phyloP scores from a whole-genome alignment of 1,284 basidiomycete genomes.

The Gymnopus androsaceus region DNA sequence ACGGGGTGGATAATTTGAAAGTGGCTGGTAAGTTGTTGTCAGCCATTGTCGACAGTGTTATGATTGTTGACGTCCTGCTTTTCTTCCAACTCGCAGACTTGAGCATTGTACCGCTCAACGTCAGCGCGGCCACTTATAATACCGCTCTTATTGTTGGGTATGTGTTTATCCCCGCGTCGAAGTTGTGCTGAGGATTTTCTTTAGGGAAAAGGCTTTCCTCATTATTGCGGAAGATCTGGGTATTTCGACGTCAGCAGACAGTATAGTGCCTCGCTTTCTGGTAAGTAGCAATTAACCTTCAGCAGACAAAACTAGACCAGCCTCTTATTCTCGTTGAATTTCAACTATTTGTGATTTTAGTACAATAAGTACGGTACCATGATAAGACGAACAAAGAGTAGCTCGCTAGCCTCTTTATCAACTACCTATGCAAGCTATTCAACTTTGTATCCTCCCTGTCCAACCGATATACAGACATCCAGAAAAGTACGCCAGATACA shows the following conservation, averaged over 20 bases:
- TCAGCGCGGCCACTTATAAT: slow-evolving; percentile 24
- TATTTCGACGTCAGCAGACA: too few relatives aligned
- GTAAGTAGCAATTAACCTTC: too few relatives aligned
- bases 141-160: slow-evolving; percentile 16
- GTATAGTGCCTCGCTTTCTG: too few relatives aligned
- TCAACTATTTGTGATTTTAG: too few relatives aligned
- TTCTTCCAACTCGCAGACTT: slow-evolving; percentile 32
- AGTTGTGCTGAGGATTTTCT: background rate
- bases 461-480: slow-evolving; percentile 51
- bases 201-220: slow-evolving; percentile 20
- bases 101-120: slow-evolving; percentile 30
- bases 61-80: background rate
- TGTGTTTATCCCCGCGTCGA: background rate
- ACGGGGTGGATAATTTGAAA: slow-evolving; percentile 61
- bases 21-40: slow-evolving; percentile 42
- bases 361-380: too few relatives aligned
- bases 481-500: slow-evolving; percentile 43
- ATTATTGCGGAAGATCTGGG: slow-evolving; percentile 23
- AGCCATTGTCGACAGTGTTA: too few relatives aligned
- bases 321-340: too few relatives aligned
- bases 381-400: too few relatives aligned
- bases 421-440: too few relatives aligned
- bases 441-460: too few relatives aligned
- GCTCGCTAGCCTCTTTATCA: too few relatives aligned
- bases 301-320: too few relatives aligned